These are phyloP conservation scores for Ogataea methanolica DNA, from an alignment of 805 yeast species.

Conservation along the genomic window DNA sequence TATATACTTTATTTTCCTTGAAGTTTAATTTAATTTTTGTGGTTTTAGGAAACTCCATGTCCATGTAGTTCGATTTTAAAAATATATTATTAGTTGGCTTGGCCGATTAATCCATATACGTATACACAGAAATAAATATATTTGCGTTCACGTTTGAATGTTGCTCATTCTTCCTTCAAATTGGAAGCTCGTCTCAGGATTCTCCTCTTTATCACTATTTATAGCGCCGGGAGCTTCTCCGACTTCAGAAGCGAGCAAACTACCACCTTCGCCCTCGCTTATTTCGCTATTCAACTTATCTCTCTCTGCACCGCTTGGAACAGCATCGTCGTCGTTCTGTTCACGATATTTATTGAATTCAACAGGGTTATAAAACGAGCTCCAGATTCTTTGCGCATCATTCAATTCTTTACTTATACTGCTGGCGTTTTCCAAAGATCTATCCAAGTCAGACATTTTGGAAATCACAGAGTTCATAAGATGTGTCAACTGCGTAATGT, in stretches of 20 bases:
- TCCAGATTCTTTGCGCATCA: slow-evolving; percentile 17
- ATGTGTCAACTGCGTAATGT: slow-evolving; percentile 12
- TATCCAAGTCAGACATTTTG: slow-evolving; percentile 16
- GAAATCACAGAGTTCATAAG: slow-evolving; percentile 18
- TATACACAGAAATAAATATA: neutral
- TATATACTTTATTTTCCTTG: too few relatives aligned
- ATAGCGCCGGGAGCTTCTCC: neutral
- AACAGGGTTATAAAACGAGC: slow-evolving; percentile 19
- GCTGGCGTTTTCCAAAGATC: slow-evolving; percentile 17
- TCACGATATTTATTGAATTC: slow-evolving; percentile 7
- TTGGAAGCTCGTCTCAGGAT: slow-evolving; percentile 14
- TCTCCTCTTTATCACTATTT: neutral
- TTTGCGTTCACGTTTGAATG: neutral
- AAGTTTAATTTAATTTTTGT: too few relatives aligned
- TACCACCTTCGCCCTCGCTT: neutral
- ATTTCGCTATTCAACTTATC: too few relatives aligned
- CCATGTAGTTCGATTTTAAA: too few relatives aligned
- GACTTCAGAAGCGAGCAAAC: neutral
- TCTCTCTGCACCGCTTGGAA: too few relatives aligned
- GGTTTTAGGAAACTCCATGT: too few relatives aligned
- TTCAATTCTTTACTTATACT: slow-evolving; percentile 19
- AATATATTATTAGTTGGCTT: too few relatives aligned
- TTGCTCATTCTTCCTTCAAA: slow-evolving; percentile 26
- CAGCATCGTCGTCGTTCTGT: too few relatives aligned
- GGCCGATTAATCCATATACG: neutral